These are phyloP conservation scores for Phylloporus sp. DNA, from an alignment of 768 basidiomycete genomes.

Conservation along the genomic window DNA sequence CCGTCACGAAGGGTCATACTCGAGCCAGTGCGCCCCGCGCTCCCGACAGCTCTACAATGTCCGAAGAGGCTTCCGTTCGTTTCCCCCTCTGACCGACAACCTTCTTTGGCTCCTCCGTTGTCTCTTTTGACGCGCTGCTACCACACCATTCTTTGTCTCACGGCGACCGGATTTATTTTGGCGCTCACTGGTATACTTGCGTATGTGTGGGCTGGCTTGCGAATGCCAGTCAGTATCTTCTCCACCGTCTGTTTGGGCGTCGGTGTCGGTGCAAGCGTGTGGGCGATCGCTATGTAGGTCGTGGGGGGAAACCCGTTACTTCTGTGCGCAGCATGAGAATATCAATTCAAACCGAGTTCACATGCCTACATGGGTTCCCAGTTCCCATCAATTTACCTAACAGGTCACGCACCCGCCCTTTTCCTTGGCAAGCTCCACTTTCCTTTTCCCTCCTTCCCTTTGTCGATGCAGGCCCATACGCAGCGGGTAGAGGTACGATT, in stretches of 20 bases:
- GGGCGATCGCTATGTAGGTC: constrained; percentile 23
- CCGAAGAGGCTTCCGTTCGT: background rate
- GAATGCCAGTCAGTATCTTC: constrained; percentile 23
- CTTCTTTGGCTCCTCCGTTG: constrained; percentile 13
- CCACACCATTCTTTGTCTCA: constrained; percentile 21
- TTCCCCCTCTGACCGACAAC: background rate
- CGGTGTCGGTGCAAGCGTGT: constrained; percentile 15
- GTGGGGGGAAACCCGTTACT: background rate
- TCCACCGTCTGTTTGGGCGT: constrained; percentile 25
- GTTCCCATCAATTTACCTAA: background rate
- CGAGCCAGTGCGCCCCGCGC: constrained; percentile 12
- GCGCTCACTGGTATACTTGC: constrained; percentile 24
- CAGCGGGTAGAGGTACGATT: background rate
- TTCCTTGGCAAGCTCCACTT: constrained; percentile 5
- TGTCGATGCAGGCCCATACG: background rate
- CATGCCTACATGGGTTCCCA: background rate
- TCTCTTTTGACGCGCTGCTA: constrained; percentile 24
- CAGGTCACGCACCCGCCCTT: background rate
- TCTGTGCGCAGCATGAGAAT: background rate
- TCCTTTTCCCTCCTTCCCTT: constrained; percentile 7
- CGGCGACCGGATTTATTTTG: constrained; percentile 22
- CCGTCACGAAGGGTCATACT: constrained; percentile 15
- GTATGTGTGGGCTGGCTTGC: constrained; percentile 25
- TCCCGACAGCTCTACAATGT: background rate
- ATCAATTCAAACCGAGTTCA: background rate